phyloP scores from a whole-genome alignment of 2,329 filamentous ascomycete genomes.

The Cercospora canescens region DNA sequence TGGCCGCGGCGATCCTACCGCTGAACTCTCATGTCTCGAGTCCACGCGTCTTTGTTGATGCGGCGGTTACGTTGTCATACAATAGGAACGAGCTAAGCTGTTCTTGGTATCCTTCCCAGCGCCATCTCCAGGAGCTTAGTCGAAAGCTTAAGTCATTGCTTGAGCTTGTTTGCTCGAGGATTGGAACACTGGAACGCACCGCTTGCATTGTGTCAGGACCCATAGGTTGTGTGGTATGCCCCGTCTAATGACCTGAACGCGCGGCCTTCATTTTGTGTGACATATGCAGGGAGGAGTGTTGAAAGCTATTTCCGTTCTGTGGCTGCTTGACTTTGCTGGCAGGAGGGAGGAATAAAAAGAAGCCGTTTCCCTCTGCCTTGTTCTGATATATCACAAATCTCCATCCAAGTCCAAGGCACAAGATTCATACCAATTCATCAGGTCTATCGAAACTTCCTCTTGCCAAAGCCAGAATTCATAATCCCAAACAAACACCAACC shows the following conservation, averaged over 20 bases:
- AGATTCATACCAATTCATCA: too few species aligned
- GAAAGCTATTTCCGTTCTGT: too few species aligned
- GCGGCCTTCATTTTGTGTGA: neutral
- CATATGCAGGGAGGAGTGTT: neutral
- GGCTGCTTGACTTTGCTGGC: too few species aligned
- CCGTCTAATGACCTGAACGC: neutral
- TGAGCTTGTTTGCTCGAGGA: neutral
- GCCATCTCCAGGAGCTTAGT: neutral
- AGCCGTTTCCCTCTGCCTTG: too few species aligned
- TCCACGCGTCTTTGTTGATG: neutral
- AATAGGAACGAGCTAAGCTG: neutral
- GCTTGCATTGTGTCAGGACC: too few species aligned
- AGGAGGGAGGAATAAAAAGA: too few species aligned
- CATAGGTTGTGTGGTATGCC: neutral
- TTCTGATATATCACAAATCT: too few species aligned
- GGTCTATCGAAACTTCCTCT: too few species aligned
- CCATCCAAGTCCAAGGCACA: too few species aligned
- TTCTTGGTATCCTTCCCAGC: neutral
- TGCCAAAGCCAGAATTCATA: too few species aligned
- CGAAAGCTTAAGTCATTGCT: neutral
- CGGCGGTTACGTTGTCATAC: neutral
- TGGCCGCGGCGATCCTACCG: too few species aligned
- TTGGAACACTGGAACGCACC: too few species aligned
- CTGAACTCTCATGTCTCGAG: neutral
- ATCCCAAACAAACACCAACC: neutral